These are phyloP conservation scores for Hortaea werneckii DNA, from an alignment of 2,329 filamentous ascomycete species.

Conservation along the genomic window DNA sequence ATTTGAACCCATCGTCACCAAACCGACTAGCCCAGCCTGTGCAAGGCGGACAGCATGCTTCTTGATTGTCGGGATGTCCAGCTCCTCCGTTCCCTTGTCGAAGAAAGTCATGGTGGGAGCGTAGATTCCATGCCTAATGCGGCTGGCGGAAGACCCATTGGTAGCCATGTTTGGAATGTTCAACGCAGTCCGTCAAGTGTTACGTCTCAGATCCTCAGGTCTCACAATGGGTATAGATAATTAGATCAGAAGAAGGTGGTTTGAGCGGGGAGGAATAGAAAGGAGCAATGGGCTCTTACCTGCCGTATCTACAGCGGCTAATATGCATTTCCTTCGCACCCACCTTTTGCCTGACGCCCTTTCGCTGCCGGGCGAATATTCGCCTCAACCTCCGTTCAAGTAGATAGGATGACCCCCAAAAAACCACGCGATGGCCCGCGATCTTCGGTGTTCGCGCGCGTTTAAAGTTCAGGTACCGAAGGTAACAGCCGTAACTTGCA, in stretches of 20 bases:
- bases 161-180: slow-evolving; percentile 14
- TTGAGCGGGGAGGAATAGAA: not conserved
- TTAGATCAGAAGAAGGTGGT: not conserved
- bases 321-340: not conserved
- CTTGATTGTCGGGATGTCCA: slow-evolving; percentile 71
- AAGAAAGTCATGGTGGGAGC: slow-evolving; percentile 89
- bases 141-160: slow-evolving; percentile 19
- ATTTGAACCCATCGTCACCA: slow-evolving; percentile 84
- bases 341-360: too few relatives aligned
- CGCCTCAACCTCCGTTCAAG: too few relatives aligned
- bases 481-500: not conserved
- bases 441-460: not conserved
- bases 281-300: not conserved
- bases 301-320: not conserved
- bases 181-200: not conserved
- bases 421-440: not conserved
- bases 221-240: not conserved
- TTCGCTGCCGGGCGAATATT: too few relatives aligned
- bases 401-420: not conserved
- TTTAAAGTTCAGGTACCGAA: not conserved
- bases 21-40: slow-evolving; percentile 65
- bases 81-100: slow-evolving; percentile 69
- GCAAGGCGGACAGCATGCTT: slow-evolving; percentile 71
- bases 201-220: too few relatives aligned
- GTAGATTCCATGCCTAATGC: slow-evolving; percentile 74